These are phyloP conservation scores for Neurospora intermedia DNA, from an alignment of 495 filamentous ascomycete species.

Conservation along the genomic window DNA sequence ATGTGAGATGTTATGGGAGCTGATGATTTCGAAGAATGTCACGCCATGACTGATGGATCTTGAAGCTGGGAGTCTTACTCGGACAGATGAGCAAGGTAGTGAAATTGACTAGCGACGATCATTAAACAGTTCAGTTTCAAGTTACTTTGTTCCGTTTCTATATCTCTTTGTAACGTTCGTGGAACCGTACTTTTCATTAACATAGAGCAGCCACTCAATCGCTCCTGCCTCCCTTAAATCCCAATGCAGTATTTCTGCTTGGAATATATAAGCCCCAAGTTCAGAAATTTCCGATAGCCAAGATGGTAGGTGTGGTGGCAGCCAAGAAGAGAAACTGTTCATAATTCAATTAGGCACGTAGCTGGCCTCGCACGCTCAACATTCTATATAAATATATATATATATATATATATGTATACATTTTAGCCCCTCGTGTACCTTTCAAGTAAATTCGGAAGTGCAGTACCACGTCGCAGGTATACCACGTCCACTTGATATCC, in stretches of 20 bases:
- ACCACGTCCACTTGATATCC: neutral
- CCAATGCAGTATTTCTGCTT: neutral
- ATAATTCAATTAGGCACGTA: neutral
- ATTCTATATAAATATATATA: no score
- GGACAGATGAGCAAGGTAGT: neutral
- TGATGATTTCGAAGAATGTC: neutral
- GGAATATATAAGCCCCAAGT: neutral
- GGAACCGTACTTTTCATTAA: neutral
- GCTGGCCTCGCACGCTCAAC: neutral
- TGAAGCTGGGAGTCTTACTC: neutral
- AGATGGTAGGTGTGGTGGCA: neutral
- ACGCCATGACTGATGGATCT: neutral
- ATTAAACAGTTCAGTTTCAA: neutral
- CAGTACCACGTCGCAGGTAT: neutral
- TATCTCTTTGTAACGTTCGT: neutral
- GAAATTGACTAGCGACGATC: neutral
- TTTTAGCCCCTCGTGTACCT: neutral
- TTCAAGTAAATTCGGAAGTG: neutral
- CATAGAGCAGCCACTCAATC: neutral
- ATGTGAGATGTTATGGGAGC: neutral
- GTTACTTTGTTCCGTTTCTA: neutral
- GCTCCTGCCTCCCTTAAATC: neutral
- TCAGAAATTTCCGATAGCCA: neutral
- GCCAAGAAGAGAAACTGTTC: neutral
- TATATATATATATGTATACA: no score